Conservation (phyloP, 1,284 basidiomycete species). For the Moesziomyces parantarcticus region DNA sequence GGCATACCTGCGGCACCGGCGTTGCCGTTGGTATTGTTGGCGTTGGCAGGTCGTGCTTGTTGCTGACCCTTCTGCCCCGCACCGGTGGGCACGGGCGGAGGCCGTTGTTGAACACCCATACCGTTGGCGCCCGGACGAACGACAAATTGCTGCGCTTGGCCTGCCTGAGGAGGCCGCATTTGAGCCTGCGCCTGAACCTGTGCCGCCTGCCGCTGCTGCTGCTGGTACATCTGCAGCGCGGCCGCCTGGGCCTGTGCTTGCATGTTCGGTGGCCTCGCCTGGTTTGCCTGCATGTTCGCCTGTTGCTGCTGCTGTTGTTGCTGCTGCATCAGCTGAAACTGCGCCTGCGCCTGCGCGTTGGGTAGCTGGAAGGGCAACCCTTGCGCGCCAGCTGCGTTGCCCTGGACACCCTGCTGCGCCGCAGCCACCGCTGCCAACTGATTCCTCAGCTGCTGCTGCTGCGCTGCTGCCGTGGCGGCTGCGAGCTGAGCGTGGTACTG, state of each 20-base stretch:
- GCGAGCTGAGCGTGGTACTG: constrained; percentile 46
- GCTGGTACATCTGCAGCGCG: constrained; percentile 35
- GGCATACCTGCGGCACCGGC: constrained; percentile 31
- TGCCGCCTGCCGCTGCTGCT: constrained; percentile 41
- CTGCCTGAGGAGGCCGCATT: constrained; percentile 22
- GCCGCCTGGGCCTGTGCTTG: constrained; percentile 32
- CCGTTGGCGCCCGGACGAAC: constrained; percentile 4
- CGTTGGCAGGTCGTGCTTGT: constrained; percentile 7
- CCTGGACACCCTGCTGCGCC: constrained; percentile 14
- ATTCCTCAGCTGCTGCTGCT: constrained; percentile 43
- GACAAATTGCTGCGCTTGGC: constrained; percentile 12
- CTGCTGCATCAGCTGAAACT: constrained; percentile 33
- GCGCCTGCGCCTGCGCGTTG: constrained; percentile 36
- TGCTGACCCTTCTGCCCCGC: constrained; percentile 4
- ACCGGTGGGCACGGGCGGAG: constrained; percentile 4
- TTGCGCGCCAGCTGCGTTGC: constrained; percentile 6
- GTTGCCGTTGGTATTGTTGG: constrained; percentile 3
- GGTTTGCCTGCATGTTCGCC: constrained; percentile 18
- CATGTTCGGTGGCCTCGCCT: constrained; percentile 20
- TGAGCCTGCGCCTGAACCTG: constrained; percentile 45
- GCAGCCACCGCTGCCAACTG: constrained; percentile 48
- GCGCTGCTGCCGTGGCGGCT: constrained; percentile 40
- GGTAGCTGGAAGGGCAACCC: constrained; percentile 18
- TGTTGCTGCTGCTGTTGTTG: constrained; percentile 11
- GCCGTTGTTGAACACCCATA: neutral